Conservation (phyloP, 208 protist genomes). For the Trypanosoma conorhini region DNA sequence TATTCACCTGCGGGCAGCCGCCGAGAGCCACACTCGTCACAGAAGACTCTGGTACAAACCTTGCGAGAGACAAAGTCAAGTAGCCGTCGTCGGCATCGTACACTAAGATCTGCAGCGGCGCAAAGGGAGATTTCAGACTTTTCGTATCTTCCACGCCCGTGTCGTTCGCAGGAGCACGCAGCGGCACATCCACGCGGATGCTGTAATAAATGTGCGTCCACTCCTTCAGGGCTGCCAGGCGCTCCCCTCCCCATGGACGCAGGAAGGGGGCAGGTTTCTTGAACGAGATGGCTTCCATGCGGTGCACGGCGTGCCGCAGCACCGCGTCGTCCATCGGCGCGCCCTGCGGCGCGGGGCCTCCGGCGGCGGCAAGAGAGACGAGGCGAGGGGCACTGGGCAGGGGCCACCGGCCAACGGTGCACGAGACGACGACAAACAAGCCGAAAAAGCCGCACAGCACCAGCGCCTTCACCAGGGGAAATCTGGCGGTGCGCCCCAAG, state of each 20-base stretch:
- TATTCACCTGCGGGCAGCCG: neutral
- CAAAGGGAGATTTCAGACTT: neutral
- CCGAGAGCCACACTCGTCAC: conserved; percentile 13
- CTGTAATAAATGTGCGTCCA: conserved; percentile 43
- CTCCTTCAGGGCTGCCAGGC: conserved; percentile 26
- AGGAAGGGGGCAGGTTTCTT: conserved; percentile 33
- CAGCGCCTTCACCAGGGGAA: neutral
- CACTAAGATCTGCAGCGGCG: conserved; percentile 4
- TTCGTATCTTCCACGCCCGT: neutral
- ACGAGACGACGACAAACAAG: conserved; percentile 4
- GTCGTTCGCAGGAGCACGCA: neutral
- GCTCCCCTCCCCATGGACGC: conserved; percentile 28
- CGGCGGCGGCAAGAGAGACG: neutral
- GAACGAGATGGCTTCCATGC: conserved; percentile 11
- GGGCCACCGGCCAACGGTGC: conserved; percentile 26
- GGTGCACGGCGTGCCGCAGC: neutral
- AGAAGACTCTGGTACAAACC: conserved; percentile 14
- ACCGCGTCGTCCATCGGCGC: neutral
- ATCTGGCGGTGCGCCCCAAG: neutral
- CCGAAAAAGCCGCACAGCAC: conserved; percentile 5
- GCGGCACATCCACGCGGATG: conserved; percentile 9
- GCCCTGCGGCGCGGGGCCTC: neutral
- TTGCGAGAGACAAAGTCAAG: conserved; percentile 24
- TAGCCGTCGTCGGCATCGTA: conserved; percentile 28
- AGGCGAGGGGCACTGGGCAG: conserved; percentile 10